These are phyloP conservation scores for Zangia roseola DNA, from an alignment of 768 basidiomycete genomes.

Conservation along the genomic window DNA sequence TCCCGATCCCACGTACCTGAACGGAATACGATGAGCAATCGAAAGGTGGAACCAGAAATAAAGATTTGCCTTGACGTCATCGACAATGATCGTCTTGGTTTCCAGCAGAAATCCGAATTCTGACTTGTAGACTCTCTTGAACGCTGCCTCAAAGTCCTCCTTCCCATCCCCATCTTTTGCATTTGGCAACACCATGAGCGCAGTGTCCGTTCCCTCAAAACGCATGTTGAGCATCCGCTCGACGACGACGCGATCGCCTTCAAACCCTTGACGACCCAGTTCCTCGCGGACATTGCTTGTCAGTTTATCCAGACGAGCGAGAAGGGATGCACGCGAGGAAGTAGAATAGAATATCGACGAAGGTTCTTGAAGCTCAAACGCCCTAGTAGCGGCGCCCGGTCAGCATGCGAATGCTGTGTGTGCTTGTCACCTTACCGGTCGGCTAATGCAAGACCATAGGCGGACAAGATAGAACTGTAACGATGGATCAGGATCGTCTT, in stretches of 20 bases:
- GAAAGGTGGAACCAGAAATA: background rate
- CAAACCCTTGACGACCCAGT: conserved; percentile 80
- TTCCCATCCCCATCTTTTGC: conserved; percentile 47
- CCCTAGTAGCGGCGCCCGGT: conserved; percentile 43
- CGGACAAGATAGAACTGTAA: conserved; percentile 90
- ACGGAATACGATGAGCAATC: background rate
- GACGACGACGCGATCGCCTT: conserved; percentile 61
- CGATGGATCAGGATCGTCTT: conserved; percentile 85
- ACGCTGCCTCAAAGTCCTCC: conserved; percentile 78
- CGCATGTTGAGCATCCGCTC: conserved; percentile 92
- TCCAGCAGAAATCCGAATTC: conserved; percentile 94
- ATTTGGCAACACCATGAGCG: conserved; percentile 78
- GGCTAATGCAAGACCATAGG: conserved; percentile 91
- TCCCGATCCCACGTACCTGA: conserved; percentile 86
- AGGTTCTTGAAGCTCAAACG: conserved; percentile 87
- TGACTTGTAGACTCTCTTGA: conserved; percentile 74
- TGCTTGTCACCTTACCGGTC: conserved; percentile 48
- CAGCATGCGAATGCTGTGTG: background rate
- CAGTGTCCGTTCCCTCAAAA: conserved; percentile 91
- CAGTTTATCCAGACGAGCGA: conserved; percentile 68
- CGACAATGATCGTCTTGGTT: conserved; percentile 79
- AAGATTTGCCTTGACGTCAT: conserved; percentile 78
- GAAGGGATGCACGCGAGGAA: conserved; percentile 52
- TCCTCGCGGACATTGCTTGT: conserved; percentile 60
- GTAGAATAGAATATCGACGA: conserved; percentile 75